Base-by-base conservation (phyloP, 2,329 filamentous ascomycete genomes). In the Cladobotryum protrusum region DNA sequence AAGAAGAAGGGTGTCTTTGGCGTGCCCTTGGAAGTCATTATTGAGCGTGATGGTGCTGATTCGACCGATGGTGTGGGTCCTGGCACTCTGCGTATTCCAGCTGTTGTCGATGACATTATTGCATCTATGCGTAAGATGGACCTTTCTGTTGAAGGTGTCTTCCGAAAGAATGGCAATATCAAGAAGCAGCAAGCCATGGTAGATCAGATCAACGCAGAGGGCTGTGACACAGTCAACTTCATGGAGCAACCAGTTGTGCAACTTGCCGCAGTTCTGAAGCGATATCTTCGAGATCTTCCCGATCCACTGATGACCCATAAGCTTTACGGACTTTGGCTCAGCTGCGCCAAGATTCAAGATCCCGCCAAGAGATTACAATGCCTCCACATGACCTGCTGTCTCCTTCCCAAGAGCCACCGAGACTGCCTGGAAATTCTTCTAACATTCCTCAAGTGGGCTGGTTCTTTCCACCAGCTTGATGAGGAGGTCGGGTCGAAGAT, bases 161-260 rank as follows among this genome's bases (percentile, higher is more conserved):
- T 99, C 81, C 85, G 93, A 59, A 99, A 99, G 78, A 99, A 97
- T 62, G 93, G 93, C 60, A 99, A 97, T 68, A 96, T 99, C 72
- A 92, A 93, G 67, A 88, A 91, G 58, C 77, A 96, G 41, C 89
- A 87, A 59, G 91, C 96, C 54, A 76, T 95, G 6, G 85, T 89
- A 36, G 89, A 95, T 49, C 77, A 85, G 59, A 90, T 99, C 56
- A 93, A 99, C 66, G 82, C 82, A 41, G 86, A 89, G 48, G 92
- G 89, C 39, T 88, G 87, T 53, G 89, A 95, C 57, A 82, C 85
- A 49, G 85, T 96, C 49, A 90, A 95, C 64, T 80, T 97, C 61
- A 87, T 85, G 61, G 85, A 87, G 56, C 90, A 96, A 65, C 91
- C 86, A 50, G 91, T 95, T 1, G 89, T 99, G 18, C 93, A 97